Evolutionary conservation across 495 filamentous ascomycete species (phyloP).

Genomic region (Haplographium delicatum): DNA sequence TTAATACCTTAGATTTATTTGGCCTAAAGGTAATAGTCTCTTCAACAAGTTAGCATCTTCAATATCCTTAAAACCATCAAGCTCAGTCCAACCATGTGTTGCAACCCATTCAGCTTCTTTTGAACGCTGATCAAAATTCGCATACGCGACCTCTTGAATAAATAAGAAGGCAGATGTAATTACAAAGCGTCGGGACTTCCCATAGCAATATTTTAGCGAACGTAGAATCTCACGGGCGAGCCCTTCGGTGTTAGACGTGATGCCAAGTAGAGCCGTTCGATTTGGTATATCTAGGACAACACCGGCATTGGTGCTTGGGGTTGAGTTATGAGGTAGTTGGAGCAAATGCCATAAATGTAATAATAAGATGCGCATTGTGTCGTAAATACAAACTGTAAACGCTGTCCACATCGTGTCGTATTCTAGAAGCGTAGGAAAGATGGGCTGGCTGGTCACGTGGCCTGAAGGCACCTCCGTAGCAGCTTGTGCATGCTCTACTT

Average conservation of each 20-base stretch:
- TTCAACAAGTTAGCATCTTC: slow-evolving; percentile 54
- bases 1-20: no score
- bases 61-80: background rate
- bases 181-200: background rate
- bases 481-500: background rate
- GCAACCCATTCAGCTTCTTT: background rate
- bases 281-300: no score
- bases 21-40: background rate
- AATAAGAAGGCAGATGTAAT: slow-evolving; percentile 1
- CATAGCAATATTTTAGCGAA: background rate
- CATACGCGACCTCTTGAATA: slow-evolving; percentile 2
- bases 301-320: no score
- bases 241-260: no score
- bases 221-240: background rate
- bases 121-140: background rate
- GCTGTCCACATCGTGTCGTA: slow-evolving; percentile 1
- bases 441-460: background rate
- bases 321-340: no score
- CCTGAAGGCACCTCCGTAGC: background rate
- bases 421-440: slow-evolving; percentile 1
- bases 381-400: background rate
- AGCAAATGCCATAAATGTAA: no score
- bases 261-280: no score
- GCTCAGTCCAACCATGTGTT: background rate
- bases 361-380: slow-evolving; percentile 5